These are phyloP conservation scores for Periconia sp. DNA, from an alignment of 2,329 filamentous ascomycete species.

Conservation along the genomic window DNA sequence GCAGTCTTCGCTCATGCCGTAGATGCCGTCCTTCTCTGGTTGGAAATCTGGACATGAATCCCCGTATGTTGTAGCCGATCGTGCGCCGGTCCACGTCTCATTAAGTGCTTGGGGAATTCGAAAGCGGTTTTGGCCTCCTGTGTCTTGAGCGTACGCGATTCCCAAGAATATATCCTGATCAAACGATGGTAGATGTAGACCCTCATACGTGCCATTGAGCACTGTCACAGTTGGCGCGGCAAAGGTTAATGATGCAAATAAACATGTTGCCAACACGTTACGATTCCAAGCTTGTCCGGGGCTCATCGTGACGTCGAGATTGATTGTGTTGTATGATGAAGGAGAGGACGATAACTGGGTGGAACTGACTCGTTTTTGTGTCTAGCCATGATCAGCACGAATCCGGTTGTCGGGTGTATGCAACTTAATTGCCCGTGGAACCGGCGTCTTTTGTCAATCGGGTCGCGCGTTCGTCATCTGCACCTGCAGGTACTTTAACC, in stretches of 20 bases:
- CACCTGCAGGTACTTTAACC: too few relatives aligned
- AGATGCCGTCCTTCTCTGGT: constrained; percentile 30
- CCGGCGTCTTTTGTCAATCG: too few relatives aligned
- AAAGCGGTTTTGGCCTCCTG: constrained; percentile 61
- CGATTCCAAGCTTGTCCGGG: constrained; percentile 25
- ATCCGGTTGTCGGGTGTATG: constrained; percentile 6
- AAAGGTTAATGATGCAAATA: constrained; percentile 16
- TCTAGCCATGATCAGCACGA: neutral
- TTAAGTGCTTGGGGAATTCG: constrained; percentile 58
- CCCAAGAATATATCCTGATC: constrained; percentile 57
- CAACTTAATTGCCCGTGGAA: neutral
- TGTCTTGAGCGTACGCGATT: constrained; percentile 64
- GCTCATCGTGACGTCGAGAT: constrained; percentile 14
- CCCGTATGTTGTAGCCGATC: constrained; percentile 50
- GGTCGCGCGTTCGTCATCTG: too few relatives aligned
- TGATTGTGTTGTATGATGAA: neutral
- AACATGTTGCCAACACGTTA: constrained; percentile 16
- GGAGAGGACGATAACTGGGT: constrained; percentile 1
- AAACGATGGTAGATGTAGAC: constrained; percentile 37
- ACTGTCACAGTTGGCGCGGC: constrained; percentile 36
- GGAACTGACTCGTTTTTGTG: neutral
- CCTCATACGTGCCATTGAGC: constrained; percentile 44
- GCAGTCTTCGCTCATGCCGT: constrained; percentile 62
- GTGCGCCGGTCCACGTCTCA: constrained; percentile 47
- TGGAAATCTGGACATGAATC: constrained; percentile 47